Conservation (phyloP, 148 eudicot genomes). For the Heliamphora exappendiculata region DNA sequence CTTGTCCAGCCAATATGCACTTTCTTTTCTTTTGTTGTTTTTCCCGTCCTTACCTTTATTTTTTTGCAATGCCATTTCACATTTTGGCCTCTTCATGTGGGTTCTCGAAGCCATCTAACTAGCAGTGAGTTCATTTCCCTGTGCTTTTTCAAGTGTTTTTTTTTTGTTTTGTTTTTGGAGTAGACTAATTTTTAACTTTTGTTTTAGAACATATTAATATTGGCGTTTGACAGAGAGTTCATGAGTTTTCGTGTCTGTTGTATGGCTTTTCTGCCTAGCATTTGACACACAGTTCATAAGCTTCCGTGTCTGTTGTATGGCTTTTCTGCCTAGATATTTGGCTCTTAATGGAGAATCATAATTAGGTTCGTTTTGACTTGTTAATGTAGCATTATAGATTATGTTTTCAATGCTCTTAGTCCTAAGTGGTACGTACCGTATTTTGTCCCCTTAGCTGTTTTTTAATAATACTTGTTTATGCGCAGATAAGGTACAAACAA, state of each 20-base stretch:
- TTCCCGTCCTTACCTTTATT: not conserved
- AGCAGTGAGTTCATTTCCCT: not conserved
- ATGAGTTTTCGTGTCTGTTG: not conserved
- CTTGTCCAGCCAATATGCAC: not conserved
- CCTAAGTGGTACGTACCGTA: not conserved
- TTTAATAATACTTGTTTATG: not conserved
- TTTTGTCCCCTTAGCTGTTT: not conserved
- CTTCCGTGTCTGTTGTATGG: not conserved
- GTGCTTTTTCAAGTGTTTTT: not conserved
- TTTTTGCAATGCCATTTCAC: not conserved
- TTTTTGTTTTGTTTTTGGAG: not conserved
- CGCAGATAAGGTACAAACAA: slow-evolving; percentile 68
- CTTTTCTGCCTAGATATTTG: not conserved
- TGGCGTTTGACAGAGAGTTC: not conserved
- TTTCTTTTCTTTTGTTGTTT: not conserved
- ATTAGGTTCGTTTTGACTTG: not conserved
- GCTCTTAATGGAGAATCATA: not conserved
- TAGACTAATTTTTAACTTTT: not conserved
- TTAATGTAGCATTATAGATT: not conserved
- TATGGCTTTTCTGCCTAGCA: no score
- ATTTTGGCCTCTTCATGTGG: not conserved
- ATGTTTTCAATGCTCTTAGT: not conserved
- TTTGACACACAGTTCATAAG: not conserved
- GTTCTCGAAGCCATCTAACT: not conserved
- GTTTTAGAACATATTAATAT: not conserved